A percentile compares a stretch with the other conserved stretches of the same genome.
These are phyloP conservation scores for Acacia crassicarpa DNA, from an alignment of 306 rosid species.

Conservation along the genomic window DNA sequence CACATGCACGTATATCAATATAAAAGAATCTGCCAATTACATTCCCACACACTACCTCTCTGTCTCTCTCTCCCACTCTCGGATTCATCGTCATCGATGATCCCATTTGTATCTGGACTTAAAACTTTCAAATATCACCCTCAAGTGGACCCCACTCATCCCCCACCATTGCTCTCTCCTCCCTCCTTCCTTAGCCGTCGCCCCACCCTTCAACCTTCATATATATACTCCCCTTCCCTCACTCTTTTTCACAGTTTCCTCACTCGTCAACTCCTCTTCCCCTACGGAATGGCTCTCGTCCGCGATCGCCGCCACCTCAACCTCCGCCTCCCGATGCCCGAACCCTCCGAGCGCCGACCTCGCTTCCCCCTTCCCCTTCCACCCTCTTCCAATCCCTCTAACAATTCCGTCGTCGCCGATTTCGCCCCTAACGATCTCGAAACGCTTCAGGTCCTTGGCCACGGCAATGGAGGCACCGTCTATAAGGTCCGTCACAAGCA, in stretches of 20 bases:
- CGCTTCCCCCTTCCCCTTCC: constrained; percentile 47
- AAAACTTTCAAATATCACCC: background rate
- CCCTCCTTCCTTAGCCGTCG: constrained; percentile 37
- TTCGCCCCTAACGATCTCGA: constrained; percentile 56
- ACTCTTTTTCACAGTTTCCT: background rate
- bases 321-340: constrained; percentile 61
- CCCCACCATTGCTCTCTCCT: background rate
- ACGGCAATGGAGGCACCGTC: constrained; percentile 91
- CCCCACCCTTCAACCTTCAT: background rate
- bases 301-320: constrained; percentile 77
- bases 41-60: background rate
- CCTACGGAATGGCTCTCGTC: constrained; percentile 61
- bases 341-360: constrained; percentile 42
- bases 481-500: constrained; percentile 80
- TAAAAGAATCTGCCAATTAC: background rate
- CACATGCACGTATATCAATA: constrained; percentile 5
- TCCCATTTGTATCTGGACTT: background rate
- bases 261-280: background rate
- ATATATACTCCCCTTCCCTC: constrained; percentile 30
- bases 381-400: constrained; percentile 2
- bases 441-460: constrained; percentile 73
- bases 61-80: no score
- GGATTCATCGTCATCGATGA: background rate
- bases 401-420: constrained; percentile 9
- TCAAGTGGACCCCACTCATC: constrained; percentile 33